Evolutionary conservation across 495 filamentous ascomycete genomes (phyloP), one percentile per base, ranked within the genome.

Genomic region (Daldinia loculata): DNA sequence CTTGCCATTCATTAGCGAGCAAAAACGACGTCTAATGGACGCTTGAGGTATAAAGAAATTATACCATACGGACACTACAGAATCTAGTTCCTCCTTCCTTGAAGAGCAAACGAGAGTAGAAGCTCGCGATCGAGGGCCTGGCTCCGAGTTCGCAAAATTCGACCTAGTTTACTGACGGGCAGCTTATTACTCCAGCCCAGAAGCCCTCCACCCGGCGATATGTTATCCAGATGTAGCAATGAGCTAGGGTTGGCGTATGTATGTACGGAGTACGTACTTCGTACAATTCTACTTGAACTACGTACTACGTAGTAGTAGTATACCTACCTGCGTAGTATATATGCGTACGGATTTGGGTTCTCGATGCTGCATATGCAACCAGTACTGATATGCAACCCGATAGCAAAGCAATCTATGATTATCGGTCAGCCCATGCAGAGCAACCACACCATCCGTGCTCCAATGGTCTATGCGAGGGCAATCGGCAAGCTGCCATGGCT

Each of bases 401-500:
- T 63, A 69, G 61, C 56, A 74, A 63, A 70, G 71, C 71, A 74
- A 74, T 74, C 71, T 74, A 74, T 74, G 71, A 70, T 74, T 74
- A 74, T 74, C 71, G 71, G 71, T 74, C 67, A 74, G 75, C 73
- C 66, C 52, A 72, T 72, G 73, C 71, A 70, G 57, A 64, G 73
- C 61, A 70, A 74, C 71, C 67, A 67, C 67, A 70, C 71, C 45
- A 63, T 63, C 63, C 63, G 55, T 63, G 53, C 61, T 57, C 56
- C 34, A 56, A 66, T 71, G 62, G 67, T 71, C 73, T 63, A 75
- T 67, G 65, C 67, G 73, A 74, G 66, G 70, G 70, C 69, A 75
- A 69, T 75, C 67, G 67, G 70, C 75, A 72, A 61, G 67, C 66
- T 69, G 60, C 74, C 74, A 69, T 68, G 63, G 69, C 67, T 77